These are phyloP conservation scores for Rhizophagus sp. DNA, from an alignment of 192 early-diverging fungal genomes.

Conservation along the genomic window DNA sequence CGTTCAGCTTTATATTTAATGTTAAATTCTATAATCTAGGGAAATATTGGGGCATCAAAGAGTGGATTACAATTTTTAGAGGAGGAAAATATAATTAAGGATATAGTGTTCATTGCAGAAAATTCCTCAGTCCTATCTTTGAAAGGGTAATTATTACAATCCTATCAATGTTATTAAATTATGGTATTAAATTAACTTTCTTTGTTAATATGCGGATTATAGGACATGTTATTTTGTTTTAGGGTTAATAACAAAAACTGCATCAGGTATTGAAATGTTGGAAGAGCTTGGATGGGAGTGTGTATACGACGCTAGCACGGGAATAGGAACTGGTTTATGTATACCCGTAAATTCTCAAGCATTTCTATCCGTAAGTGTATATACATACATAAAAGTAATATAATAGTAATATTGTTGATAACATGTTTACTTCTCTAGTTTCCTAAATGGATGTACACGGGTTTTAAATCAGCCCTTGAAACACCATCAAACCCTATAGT, in stretches of 20 bases:
- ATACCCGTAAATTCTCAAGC: slow-evolving; percentile 60
- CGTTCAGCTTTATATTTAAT: not conserved
- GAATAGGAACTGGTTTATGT: slow-evolving; percentile 60
- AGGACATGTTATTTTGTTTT: slow-evolving; percentile 78
- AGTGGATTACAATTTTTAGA: slow-evolving; percentile 70
- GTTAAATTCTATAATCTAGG: slow-evolving; percentile 40
- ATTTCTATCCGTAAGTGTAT: slow-evolving; percentile 60
- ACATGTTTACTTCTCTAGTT: slow-evolving; percentile 35
- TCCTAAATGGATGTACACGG: slow-evolving; percentile 48
- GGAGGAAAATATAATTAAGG: slow-evolving; percentile 69
- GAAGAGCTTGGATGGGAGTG: slow-evolving; percentile 77
- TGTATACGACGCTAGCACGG: slow-evolving; percentile 51
- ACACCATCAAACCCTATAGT: slow-evolving; percentile 34
- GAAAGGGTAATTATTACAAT: slow-evolving; percentile 57
- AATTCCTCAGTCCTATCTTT: slow-evolving; percentile 68
- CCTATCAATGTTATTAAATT: not conserved
- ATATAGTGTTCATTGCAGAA: slow-evolving; percentile 71
- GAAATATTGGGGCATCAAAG: slow-evolving; percentile 71
- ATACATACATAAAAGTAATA: no score
- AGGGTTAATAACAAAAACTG: slow-evolving; percentile 69
- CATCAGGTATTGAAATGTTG: slow-evolving; percentile 68
- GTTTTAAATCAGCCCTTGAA: slow-evolving; percentile 42
- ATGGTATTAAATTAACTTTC: not conserved
- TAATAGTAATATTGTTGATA: no score
- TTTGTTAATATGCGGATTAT: not conserved